A percentile compares a stretch with the other conserved stretches of the same genome.
Evolutionary conservation across 306 rosid genomes (phyloP).

Genomic region (Rubus parviflorus): DNA sequence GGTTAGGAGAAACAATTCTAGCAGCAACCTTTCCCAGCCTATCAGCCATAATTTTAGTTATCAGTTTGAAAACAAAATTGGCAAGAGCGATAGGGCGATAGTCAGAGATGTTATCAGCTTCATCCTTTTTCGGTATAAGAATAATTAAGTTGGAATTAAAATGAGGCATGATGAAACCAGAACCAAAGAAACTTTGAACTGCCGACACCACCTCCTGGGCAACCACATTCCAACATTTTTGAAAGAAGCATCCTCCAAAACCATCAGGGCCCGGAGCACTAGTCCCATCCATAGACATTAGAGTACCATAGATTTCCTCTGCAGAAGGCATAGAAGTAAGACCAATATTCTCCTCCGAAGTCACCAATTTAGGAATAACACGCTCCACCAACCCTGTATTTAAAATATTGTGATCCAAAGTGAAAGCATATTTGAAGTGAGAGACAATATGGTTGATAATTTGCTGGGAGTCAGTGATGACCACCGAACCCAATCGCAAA

Average conservation of each 20-base stretch:
- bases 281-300: neutral
- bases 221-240: neutral
- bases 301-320: neutral
- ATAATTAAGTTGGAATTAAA: neutral
- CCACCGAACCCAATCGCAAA: too few species aligned
- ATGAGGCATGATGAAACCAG: neutral
- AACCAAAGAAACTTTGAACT: neutral
- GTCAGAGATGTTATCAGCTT: neutral
- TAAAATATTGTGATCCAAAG: too few species aligned
- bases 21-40: neutral
- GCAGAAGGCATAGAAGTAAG: neutral
- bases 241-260: neutral
- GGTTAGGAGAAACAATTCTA: neutral
- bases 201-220: neutral
- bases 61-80: neutral
- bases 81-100: neutral
- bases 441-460: too few species aligned
- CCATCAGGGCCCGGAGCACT: neutral
- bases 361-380: too few species aligned
- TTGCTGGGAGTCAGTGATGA: too few species aligned
- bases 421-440: too few species aligned
- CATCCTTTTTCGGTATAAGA: neutral
- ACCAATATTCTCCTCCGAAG: too few species aligned
- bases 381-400: too few species aligned
- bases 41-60: neutral